Conservation (phyloP, 768 basidiomycete genomes). For the Tricholoma matsutake region DNA sequence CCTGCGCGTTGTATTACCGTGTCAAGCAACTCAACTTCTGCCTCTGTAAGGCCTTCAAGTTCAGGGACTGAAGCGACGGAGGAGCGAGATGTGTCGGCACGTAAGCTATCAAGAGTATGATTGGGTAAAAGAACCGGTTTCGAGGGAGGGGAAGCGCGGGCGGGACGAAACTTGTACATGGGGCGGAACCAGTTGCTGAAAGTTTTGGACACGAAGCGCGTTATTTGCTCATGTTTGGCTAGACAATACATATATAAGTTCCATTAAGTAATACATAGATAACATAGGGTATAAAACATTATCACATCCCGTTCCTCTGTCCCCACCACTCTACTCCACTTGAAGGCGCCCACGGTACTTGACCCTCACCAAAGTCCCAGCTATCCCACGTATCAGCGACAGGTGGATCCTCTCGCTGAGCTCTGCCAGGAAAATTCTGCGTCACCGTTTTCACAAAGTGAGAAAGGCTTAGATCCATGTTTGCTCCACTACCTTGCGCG, state of each 20-base stretch:
- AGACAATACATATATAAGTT: not conserved
- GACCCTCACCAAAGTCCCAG: conserved; percentile 7
- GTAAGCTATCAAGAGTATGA: conserved; percentile 14
- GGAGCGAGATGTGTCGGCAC: conserved; percentile 37
- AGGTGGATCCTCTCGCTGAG: not conserved
- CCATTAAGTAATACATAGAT: no score
- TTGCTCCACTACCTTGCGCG: conserved; percentile 17
- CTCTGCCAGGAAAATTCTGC: not conserved
- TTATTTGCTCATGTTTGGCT: not conserved
- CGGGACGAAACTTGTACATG: conserved; percentile 48
- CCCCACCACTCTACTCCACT: not conserved
- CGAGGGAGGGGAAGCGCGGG: conserved; percentile 46
- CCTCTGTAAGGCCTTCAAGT: conserved; percentile 45
- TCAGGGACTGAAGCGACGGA: conserved; percentile 45
- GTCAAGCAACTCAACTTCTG: conserved; percentile 72
- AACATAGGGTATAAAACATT: not conserved
- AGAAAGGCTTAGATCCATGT: conserved; percentile 48
- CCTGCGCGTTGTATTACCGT: conserved; percentile 70
- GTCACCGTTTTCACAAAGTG: conserved; percentile 42
- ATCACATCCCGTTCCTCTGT: not conserved
- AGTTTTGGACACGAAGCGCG: not conserved
- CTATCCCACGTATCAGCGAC: not conserved
- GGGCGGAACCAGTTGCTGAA: not conserved
- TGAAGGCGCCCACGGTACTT: not conserved
- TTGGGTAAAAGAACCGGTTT: conserved; percentile 24